phyloP scores from a whole-genome alignment of 345 rosid genomes.

The Murraya paniculata region DNA sequence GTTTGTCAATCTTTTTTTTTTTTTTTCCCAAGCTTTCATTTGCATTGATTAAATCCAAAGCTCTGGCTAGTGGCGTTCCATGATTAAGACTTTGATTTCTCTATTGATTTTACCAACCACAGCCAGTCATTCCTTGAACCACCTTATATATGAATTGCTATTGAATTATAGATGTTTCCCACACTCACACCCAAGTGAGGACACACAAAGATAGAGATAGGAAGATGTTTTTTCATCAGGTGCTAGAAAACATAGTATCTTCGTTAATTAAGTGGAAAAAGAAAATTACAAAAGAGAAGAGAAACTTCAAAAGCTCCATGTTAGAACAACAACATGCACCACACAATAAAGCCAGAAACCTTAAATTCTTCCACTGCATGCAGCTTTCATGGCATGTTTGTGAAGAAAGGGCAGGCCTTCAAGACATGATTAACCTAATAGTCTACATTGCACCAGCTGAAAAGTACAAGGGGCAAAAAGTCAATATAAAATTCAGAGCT shows the following conservation, averaged over 20 bases:
- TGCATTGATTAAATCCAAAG: conserved; percentile 19
- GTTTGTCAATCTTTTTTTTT: not conserved
- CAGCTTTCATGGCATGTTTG: conserved; percentile 17
- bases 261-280: not conserved
- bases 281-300: not conserved
- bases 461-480: conserved; percentile 2
- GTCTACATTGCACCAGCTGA: conserved; percentile 35
- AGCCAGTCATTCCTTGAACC: conserved; percentile 24
- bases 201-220: not conserved
- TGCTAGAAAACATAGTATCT: conserved; percentile 6
- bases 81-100: conserved; percentile 8
- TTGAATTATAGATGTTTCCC: conserved; percentile 19
- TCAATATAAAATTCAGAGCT: not conserved
- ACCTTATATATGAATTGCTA: conserved; percentile 1
- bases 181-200: not conserved
- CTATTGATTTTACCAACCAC: conserved; percentile 8
- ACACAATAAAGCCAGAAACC: conserved; percentile 14
- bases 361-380: conserved; percentile 6
- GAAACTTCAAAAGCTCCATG: conserved; percentile 11
- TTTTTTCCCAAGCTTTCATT: not conserved
- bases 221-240: not conserved
- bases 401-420: conserved; percentile 12
- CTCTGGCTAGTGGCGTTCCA: conserved; percentile 29
- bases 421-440: conserved; percentile 6
- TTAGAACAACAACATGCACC: conserved; percentile 16